Evolutionary conservation across 106 monocot genomes (phyloP), one percentile per base, ranked within the genome.

Genomic region (Acorus calamus): DNA sequence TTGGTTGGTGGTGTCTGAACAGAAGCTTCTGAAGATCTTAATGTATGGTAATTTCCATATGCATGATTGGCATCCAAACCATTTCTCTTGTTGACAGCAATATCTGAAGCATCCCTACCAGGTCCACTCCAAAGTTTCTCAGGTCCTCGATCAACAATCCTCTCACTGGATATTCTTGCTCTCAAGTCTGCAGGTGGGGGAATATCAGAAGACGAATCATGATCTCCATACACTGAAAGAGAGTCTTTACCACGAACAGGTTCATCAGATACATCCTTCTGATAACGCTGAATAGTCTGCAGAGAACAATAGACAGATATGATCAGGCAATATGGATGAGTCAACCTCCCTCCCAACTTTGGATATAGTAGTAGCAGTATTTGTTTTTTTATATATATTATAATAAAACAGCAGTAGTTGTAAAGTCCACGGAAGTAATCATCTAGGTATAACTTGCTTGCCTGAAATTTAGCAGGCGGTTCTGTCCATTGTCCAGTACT

Each of bases 401-500:
- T 28, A 28, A 28, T 28, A 28, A 4, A 59, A 59, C 1, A 59
- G 42, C 0, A 3, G 4, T 57, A 12, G 6, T 4, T 28, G 8
- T 42, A 41, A 47, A 62, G 6, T 11, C 53, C 6, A 54, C 2
- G 42, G 5, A 59, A 66, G 51, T 44, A 66, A 57, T 45, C 14
- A 63, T 68, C 3, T 41, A 65, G 8, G 47, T 57, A 62, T 59
- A 0, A 55, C 66, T 7, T 51, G 47, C 74, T 53, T 79, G 77
- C 81, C 61, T 69, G 70, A 47, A 86, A 77, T 66, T 78, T 84
- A 28, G 46, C 50, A 42, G 73, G 48, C 56, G 74, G 65, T 64
- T 89, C 81, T 28, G 71, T 13, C 84, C 77, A 78, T 62, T 75
- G 79, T 71, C 79, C 28, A 28, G 28, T 28, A 28, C 28, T 84